Conservation (phyloP, 2,329 filamentous ascomycete genomes). For the Pseudogymnoascus sp. region DNA sequence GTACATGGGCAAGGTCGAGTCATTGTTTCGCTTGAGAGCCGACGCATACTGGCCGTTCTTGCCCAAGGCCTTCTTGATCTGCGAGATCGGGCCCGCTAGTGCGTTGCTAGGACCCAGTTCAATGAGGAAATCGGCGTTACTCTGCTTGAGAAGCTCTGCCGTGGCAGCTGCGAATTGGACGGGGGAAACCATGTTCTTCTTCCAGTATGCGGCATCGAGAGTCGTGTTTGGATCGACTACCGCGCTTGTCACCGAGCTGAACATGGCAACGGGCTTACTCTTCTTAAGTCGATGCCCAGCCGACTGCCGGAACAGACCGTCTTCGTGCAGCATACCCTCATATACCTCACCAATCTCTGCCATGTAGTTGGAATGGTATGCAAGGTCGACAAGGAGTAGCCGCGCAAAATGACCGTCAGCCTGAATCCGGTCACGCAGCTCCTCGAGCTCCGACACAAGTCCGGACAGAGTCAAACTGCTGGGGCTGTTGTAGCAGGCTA, state of each 20-base stretch:
- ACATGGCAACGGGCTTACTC: not conserved
- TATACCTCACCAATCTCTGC: conserved; percentile 23
- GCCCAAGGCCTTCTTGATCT: conserved; percentile 16
- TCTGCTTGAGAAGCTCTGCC: conserved; percentile 15
- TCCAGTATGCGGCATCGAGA: conserved; percentile 34
- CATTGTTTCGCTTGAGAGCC: conserved; percentile 12
- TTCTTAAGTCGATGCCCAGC: not conserved
- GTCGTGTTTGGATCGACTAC: conserved; percentile 13
- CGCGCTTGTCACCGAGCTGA: conserved; percentile 12
- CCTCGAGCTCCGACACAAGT: conserved; percentile 12
- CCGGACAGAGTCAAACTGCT: conserved; percentile 23
- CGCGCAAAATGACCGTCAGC: conserved; percentile 16
- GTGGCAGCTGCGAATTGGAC: conserved; percentile 32
- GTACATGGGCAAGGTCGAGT: conserved; percentile 14
- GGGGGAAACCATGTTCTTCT: conserved; percentile 34
- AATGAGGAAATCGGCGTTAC: not conserved
- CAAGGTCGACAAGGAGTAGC: conserved; percentile 19
- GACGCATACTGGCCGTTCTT: conserved; percentile 12
- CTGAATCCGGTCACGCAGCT: conserved; percentile 12
- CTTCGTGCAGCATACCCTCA: not conserved
- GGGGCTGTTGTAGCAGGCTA: conserved; percentile 29
- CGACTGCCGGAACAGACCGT: not conserved
- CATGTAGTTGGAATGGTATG: conserved; percentile 30
- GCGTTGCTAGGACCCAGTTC: conserved; percentile 29
- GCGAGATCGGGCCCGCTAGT: conserved; percentile 28